These are phyloP conservation scores for Entomophthora muscae DNA, from an alignment of 371 early-diverging fungal genomes.

Conservation along the genomic window DNA sequence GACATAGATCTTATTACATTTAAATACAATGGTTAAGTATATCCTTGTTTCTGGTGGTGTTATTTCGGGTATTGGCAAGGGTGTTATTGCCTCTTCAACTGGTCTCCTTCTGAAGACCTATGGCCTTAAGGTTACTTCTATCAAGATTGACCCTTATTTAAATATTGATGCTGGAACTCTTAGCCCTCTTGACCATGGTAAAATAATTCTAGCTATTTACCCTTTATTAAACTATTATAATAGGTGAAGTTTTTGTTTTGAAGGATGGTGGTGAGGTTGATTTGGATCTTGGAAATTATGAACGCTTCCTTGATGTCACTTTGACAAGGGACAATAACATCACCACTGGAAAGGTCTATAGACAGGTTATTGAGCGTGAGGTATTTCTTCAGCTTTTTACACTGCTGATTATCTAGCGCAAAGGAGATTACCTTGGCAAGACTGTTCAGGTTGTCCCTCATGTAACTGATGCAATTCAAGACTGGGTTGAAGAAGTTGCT, in stretches of 20 bases:
- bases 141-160: slow-evolving; percentile 99
- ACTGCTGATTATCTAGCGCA: slow-evolving; percentile 26
- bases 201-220: slow-evolving; percentile 7
- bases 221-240: neutral
- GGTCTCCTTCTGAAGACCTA: slow-evolving; percentile 89
- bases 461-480: slow-evolving; percentile 92
- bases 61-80: slow-evolving; percentile 98
- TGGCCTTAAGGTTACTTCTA: slow-evolving; percentile 90
- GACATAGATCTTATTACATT: too few species aligned
- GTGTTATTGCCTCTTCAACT: slow-evolving; percentile 94
- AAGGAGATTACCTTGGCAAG: slow-evolving; percentile 96
- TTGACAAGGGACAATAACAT: slow-evolving; percentile 94
- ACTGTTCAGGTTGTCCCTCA: slow-evolving; percentile 98
- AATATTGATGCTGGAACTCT: slow-evolving; percentile 98
- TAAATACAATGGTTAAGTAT: slow-evolving; percentile 68
- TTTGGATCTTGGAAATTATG: slow-evolving; percentile 98
- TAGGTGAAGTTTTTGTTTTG: slow-evolving; percentile 97
- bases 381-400: slow-evolving; percentile 10
- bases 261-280: slow-evolving; percentile 99
- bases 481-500: slow-evolving; percentile 91
- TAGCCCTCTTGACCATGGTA: slow-evolving; percentile 95
- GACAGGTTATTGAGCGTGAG: slow-evolving; percentile 85
- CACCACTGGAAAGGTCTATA: slow-evolving; percentile 97
- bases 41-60: slow-evolving; percentile 97
- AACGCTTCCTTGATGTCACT: slow-evolving; percentile 90